Evolutionary conservation across 768 basidiomycete species (phyloP).

Genomic region (Solioccasus polychromus): DNA sequence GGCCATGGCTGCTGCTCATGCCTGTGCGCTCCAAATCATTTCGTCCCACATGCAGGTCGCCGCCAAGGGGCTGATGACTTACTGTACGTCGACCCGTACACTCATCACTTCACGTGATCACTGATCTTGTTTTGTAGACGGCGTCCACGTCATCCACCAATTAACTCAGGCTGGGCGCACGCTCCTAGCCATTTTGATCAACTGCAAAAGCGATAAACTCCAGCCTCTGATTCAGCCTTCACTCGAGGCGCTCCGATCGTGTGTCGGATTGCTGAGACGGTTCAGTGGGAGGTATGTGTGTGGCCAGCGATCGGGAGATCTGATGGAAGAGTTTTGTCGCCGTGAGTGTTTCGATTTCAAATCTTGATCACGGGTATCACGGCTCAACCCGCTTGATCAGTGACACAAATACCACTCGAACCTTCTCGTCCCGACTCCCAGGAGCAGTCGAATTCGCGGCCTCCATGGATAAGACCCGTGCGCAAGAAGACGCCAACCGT

Average conservation of each 20-base stretch:
- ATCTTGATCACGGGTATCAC: neutral
- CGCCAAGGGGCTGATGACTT: conserved; percentile 89
- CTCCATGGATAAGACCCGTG: conserved; percentile 88
- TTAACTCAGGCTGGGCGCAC: conserved; percentile 92
- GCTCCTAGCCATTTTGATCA: conserved; percentile 80
- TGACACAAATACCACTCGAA: conserved; percentile 86
- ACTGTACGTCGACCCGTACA: conserved; percentile 57
- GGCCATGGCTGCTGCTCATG: conserved; percentile 73
- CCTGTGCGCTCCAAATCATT: conserved; percentile 78
- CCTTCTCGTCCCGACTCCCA: conserved; percentile 51
- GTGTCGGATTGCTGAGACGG: conserved; percentile 80
- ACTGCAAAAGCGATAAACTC: conserved; percentile 78
- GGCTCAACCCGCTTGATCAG: conserved; percentile 35
- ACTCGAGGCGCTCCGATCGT: conserved; percentile 82
- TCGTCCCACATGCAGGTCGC: conserved; percentile 82
- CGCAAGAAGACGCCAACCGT: conserved; percentile 65
- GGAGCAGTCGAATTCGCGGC: conserved; percentile 49
- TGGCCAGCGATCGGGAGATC: conserved; percentile 84
- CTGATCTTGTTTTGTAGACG: conserved; percentile 50
- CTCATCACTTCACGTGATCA: conserved; percentile 7
- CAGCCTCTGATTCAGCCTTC: conserved; percentile 77
- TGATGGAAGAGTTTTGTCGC: conserved; percentile 95
- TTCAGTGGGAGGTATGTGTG: conserved; percentile 94
- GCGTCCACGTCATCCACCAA: conserved; percentile 94
- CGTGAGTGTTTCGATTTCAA: conserved; percentile 44